Base-by-base conservation (phyloP, 2,329 filamentous ascomycete species). In the Pezicula radicicola region DNA sequence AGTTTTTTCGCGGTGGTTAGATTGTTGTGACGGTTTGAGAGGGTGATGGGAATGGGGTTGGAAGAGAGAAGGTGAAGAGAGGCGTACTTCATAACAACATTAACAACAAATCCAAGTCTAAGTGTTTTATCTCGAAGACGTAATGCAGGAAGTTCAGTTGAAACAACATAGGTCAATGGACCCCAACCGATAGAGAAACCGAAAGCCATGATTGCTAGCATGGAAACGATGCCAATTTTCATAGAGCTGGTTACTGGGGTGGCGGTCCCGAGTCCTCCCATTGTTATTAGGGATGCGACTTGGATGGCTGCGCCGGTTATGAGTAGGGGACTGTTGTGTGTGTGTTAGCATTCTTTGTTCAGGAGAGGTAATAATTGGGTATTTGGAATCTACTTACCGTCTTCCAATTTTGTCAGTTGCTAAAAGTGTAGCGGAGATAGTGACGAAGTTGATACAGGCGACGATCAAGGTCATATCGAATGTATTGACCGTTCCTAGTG, bases 401-500 rank as follows among this genome's bases (percentile, higher is more conserved):
- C 45, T 47, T 16, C 45, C 45, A 19, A 47, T 25, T 27, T 19
- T 27, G 19, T 49, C 47, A 27, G 21, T 42, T 12, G 30, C 19
- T 4, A 19, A 15, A 15, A 49, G 16, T 12, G 35, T 18, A 28
- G 27, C 25, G 8, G 13, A 19, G 37, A 25, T 41, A 2, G 36
- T 12, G 6, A 49, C 6, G 35, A 27, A n/a, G 28, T 49, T 49
- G 36, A 49, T 33, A 28, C 18, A 41, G 6, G 45, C n/a, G 16
- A 16, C 53, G 5, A 61, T 60, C 6, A 63, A 12, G 15, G 58
- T 51, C 19, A 59, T 52, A 16, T 39, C 52, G 39, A 58, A 62
- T 1, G 58, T 25, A 54, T 66, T 61, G 40, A 66, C 47, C 6
- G 55, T 55, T 2, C 50, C 48, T 10, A 64, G 48, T 2, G 57